Evolutionary conservation across 345 rosid species (phyloP).

Genomic region (Syzygium aqueum): DNA sequence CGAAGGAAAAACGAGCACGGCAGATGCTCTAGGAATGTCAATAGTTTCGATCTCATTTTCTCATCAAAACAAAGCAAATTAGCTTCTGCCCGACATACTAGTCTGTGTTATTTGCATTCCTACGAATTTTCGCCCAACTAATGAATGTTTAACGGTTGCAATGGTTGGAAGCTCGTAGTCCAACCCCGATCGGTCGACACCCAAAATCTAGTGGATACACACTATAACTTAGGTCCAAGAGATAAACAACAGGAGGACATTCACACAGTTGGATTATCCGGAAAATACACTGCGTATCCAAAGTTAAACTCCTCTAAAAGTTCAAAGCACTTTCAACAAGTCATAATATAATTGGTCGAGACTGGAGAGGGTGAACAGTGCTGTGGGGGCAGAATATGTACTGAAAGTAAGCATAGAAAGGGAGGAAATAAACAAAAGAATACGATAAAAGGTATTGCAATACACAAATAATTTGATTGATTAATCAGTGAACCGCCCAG

Average conservation of each 20-base stretch:
- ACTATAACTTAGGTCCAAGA: not conserved
- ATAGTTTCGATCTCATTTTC: not conserved
- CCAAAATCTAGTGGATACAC: not conserved
- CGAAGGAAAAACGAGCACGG: not conserved
- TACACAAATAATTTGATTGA: not conserved
- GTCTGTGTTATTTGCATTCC: not conserved
- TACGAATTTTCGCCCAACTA: not conserved
- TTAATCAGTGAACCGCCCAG: not conserved
- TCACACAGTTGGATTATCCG: not conserved
- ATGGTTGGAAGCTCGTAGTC: not conserved
- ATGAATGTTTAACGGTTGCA: not conserved
- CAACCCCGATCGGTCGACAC: not conserved
- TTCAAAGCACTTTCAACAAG: not conserved
- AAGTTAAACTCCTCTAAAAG: not conserved
- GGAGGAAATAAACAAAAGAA: not conserved
- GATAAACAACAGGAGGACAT: not conserved
- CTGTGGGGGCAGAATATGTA: not conserved
- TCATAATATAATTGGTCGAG: not conserved
- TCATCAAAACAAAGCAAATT: not conserved
- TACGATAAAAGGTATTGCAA: not conserved
- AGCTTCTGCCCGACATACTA: not conserved
- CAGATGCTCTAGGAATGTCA: not conserved
- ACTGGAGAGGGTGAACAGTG: not conserved
- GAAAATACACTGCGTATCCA: not conserved
- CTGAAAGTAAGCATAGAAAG: not conserved